Evolutionary conservation across 208 protist genomes (phyloP).

Genomic region (Vickermania ingenoplastis): DNA sequence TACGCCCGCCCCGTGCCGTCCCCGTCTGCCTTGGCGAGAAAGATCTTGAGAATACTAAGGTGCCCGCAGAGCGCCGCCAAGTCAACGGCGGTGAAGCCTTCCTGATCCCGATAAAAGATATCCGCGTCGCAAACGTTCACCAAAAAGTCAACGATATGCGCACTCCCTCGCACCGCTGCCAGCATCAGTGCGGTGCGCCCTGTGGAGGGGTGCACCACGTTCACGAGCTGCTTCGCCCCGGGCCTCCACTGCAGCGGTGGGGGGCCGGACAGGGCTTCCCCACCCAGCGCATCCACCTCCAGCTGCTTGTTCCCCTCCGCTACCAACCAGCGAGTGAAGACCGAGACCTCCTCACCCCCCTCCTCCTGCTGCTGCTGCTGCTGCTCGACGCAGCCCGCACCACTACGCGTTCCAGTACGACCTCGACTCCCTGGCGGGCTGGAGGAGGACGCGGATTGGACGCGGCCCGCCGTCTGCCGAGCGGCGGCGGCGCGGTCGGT

Average conservation of each 20-base stretch:
- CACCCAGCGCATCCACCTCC: neutral
- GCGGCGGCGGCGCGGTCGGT: neutral
- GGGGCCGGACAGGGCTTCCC: neutral
- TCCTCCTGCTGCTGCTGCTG: neutral
- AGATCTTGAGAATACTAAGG: constrained; percentile 27
- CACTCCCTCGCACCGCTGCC: constrained; percentile 51
- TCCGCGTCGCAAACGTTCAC: constrained; percentile 40
- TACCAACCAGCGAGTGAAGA: neutral
- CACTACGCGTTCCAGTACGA: neutral
- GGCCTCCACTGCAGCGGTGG: constrained; percentile 24
- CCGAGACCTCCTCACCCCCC: neutral
- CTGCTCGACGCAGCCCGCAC: too few relatives aligned
- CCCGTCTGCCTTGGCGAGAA: constrained; percentile 23
- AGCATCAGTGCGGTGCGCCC: constrained; percentile 76
- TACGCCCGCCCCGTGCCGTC: constrained; percentile 23
- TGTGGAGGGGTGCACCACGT: constrained; percentile 44
- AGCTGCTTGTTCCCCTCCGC: neutral
- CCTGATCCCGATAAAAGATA: constrained; percentile 25
- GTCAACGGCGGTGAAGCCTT: constrained; percentile 50
- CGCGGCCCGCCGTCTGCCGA: neutral
- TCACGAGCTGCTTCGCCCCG: constrained; percentile 45
- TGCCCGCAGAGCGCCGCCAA: constrained; percentile 64
- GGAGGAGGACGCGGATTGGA: neutral
- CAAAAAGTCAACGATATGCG: constrained; percentile 41
- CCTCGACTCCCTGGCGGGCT: neutral